phyloP scores from a whole-genome alignment of 805 yeast genomes.

The Candida nonsorbophila region DNA sequence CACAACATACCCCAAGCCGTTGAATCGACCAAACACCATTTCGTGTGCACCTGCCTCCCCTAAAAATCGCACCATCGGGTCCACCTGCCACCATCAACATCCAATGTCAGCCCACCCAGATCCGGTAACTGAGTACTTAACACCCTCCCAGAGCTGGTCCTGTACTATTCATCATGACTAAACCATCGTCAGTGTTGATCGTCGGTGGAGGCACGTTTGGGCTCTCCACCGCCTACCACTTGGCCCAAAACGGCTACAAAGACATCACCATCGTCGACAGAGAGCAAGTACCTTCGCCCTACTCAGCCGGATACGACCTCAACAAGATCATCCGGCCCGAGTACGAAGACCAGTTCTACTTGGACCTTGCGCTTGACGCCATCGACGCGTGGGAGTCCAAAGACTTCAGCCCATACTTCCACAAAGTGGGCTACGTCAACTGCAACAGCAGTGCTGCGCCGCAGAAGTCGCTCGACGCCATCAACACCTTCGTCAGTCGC shows the following conservation, averaged over 20 bases:
- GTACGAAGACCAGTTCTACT: constrained; percentile 37
- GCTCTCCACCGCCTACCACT: constrained; percentile 42
- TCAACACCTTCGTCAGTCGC: constrained; percentile 28
- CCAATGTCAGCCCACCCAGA: too few relatives aligned
- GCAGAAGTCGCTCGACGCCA: constrained; percentile 17
- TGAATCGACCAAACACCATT: too few relatives aligned
- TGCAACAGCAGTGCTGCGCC: constrained; percentile 37
- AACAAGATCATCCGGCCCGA: constrained; percentile 48
- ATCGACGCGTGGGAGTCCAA: constrained; percentile 31
- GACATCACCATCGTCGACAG: constrained; percentile 34
- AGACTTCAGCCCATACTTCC: constrained; percentile 16
- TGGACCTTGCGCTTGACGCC: constrained; percentile 42
- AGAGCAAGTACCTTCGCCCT: constrained; percentile 32
- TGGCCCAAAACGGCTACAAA: constrained; percentile 28
- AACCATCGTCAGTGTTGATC: constrained; percentile 26
- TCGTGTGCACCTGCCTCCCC: too few relatives aligned
- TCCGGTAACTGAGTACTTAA: too few relatives aligned
- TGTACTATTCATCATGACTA: too few relatives aligned
- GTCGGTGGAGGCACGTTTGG: constrained; percentile 58
- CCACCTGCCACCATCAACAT: too few relatives aligned
- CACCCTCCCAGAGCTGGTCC: too few relatives aligned
- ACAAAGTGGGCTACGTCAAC: constrained; percentile 22
- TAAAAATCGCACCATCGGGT: too few relatives aligned
- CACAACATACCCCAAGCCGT: too few relatives aligned
- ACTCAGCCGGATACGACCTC: constrained; percentile 44